Base-by-base conservation (phyloP, 2,329 filamentous ascomycete genomes). In the Aspergillus versicolor region DNA sequence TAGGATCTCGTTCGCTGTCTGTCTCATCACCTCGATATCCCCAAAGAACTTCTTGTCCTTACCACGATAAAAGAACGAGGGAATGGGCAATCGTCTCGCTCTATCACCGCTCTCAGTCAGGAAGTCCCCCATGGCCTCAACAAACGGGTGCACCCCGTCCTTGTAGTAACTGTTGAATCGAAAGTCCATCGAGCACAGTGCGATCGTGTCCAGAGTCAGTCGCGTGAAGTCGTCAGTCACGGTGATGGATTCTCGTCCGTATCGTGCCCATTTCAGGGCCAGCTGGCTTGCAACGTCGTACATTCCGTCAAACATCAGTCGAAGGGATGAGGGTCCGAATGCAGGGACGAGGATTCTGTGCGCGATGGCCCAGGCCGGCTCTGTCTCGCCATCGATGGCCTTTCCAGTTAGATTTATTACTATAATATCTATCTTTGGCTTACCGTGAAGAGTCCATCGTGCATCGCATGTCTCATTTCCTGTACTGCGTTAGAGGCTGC, bases 111-210 rank as follows among this genome's bases (percentile, higher is more conserved):
- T 59, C 32, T 87, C 85, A 12, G 71, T 65, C 1, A 92, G 75
- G 53, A 88, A 83, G n/a, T 79, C 79, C 1, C 79, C 79, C 88
- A 91, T 90, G 34, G 86, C 83, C 44, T 79, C 70, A 40, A 91
- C 79, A 63, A 92, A 91, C 0, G 88, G 88, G 62, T 92, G 89
- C 69, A 88, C 75, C 8, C 84, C 78, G 13, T 89, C 82, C 27
- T 80, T 79, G 67, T 91, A 92, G 72, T 87, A 91, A 1, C 84
- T 87, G 73, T 91, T 91, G 79, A 91, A 91, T 17, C 88, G 84
- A 58, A 81, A 88, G 38, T 83, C 83, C 84, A 90, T 88, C n/a
- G 84, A 78, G 69, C 87, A 88, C 17, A 27, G 3, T 3, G 22
- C 34, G 22, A 30, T 41, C 24, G 48, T 30, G n/a, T 24, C 21